Evolutionary conservation across 2,329 filamentous ascomycete genomes (phyloP), one percentile per base, ranked within the genome.

Genomic region (Remersonia thermophila): DNA sequence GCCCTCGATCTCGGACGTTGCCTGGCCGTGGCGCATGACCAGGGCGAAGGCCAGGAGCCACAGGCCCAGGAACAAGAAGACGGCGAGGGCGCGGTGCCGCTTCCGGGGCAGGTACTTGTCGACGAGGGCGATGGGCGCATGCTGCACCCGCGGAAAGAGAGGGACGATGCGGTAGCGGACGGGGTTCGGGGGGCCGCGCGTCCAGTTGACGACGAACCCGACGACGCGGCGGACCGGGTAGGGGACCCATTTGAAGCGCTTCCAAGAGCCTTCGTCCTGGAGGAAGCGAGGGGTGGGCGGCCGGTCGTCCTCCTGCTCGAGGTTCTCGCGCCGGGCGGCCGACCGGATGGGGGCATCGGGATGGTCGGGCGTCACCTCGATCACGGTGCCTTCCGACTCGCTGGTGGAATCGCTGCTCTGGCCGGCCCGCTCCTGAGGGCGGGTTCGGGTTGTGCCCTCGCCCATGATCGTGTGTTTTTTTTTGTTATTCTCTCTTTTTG

Each of bases 1-100:
- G 32, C 71, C 77, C 11, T 68, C 68, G 37, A 89, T 71, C 43
- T 81, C 73, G 16, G 71, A 65, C 2, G 67, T 62, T 30, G 63
- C 48, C 4, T 72, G 68, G 36, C 79, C 79, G 40, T 70, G 65
- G 48, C 77, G 71, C 56, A 83, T 69, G 16, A 89, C 71, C 29
- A 85, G 54, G 15, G 71, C 67, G 54, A 87, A 89, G 0, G 71
- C 67, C 33, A 83, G 53, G 12, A 84, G 56, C 83, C 83, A 91
- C 34, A 71, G 56, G 20, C 69, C 65, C 33, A 81, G 71, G 44
- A 77, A 80, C 26, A 65, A 57, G 30, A 74, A 55, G 33, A 81
- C 60, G 5, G 82, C 60, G 47, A 61, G 61, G n/a, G 71, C 53
- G 28, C 76, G 72, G 35, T 80, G 74, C 43, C 61, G 69, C 43